Base-by-base conservation (phyloP, 768 basidiomycete genomes). In the Russula emetica region DNA sequence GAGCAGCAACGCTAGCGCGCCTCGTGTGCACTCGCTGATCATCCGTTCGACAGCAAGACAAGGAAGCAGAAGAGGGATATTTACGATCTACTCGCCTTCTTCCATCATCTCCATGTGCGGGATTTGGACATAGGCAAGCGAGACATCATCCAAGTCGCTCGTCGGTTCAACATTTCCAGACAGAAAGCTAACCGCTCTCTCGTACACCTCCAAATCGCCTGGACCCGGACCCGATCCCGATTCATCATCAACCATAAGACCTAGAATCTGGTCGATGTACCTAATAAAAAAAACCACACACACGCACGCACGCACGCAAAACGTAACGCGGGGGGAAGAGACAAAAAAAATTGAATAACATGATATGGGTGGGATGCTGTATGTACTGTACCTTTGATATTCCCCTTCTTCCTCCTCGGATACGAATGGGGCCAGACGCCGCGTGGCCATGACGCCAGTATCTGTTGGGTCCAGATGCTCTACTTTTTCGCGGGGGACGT, bases 361-460 rank as follows among this genome's bases (percentile, higher is more conserved):
- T 24, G 22, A 49, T 2, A 49, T 26, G 28, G 3, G 13, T 47
- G 11, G 34, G 11, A 34, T 24, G 11, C 50, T 34, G 34, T 2
- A 11, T 34, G 11, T 11, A 36, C 36, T 36, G 36, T 40, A 66
- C 60, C 69, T 63, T 50, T 66, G 56, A 32, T 69, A 64, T 60
- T 65, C 69, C 47, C 60, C 60, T 55, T 69, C 64, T 54, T 66
- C 63, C 58, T 69, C 67, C 38, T 62, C 61, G 11, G 70, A 62
- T 51, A 71, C 60, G 34, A 44, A 56, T 2, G 67, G 67, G 6
- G 57, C 61, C 32, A 67, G 49, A n/a, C 50, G 57, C 14, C 62
- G 59, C 32, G 18, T 30, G 14, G 67, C 59, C 56, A 66, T 56
- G 34, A 62, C 56, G 5, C 67, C 50, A 3, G 67, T 66, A 28